Conservation (phyloP, 768 basidiomycete species). For the Tylopilus felleus region DNA sequence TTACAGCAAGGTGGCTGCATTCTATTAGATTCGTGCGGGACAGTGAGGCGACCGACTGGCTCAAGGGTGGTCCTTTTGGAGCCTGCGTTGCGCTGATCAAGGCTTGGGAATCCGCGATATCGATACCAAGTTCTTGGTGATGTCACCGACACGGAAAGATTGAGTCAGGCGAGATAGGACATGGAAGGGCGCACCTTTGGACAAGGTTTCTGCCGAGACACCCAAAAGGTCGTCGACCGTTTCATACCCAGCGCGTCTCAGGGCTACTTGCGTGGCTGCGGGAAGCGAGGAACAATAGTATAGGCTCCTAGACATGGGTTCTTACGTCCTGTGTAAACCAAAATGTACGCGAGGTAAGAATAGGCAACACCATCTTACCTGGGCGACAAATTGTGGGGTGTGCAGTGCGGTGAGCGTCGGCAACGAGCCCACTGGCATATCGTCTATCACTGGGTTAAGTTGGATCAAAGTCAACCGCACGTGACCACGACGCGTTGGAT, state of each 20-base stretch:
- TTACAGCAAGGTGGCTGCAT: constrained; percentile 45
- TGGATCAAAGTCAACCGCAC: constrained; percentile 24
- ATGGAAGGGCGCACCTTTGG: constrained; percentile 41
- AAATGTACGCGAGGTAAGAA: constrained; percentile 1
- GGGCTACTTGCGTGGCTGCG: constrained; percentile 40
- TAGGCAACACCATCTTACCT: constrained; percentile 7
- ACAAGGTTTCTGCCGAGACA: constrained; percentile 43
- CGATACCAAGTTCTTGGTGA: constrained; percentile 47
- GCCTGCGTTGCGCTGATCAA: constrained; percentile 43
- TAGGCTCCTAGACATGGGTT: constrained; percentile 39
- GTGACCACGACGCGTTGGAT: constrained; percentile 30
- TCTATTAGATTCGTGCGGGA: constrained; percentile 14
- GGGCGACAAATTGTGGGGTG: background rate
- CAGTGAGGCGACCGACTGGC: constrained; percentile 56
- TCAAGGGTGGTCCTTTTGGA: constrained; percentile 34
- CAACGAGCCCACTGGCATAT: no score
- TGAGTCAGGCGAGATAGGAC: background rate
- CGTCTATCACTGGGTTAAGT: no score
- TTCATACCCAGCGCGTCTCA: constrained; percentile 56
- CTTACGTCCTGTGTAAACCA: background rate
- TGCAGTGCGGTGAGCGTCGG: background rate
- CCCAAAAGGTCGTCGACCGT: constrained; percentile 49
- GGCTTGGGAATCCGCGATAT: constrained; percentile 43
- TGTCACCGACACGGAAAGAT: background rate
- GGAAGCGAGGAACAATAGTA: constrained; percentile 46